phyloP scores from a whole-genome alignment of 2,329 filamentous ascomycete genomes.

The Sclerotinia spermophila region DNA sequence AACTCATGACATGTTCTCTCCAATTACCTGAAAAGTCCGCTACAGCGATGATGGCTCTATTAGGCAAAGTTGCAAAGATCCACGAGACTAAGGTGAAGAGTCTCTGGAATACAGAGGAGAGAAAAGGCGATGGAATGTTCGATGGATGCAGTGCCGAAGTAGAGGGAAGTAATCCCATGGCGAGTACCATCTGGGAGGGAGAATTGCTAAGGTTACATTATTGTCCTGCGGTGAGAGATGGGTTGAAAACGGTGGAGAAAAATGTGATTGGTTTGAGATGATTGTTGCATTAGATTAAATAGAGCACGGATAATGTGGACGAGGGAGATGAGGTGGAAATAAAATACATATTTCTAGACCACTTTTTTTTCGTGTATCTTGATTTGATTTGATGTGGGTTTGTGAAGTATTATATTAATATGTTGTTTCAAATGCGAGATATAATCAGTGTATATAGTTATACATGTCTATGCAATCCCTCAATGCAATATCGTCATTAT shows the following conservation, averaged over 20 bases:
- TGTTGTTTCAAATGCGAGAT: neutral
- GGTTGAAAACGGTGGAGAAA: conserved; percentile 66
- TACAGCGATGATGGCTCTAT: conserved; percentile 72
- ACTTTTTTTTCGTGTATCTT: neutral
- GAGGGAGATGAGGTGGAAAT: neutral
- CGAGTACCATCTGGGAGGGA: conserved; percentile 88
- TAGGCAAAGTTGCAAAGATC: conserved; percentile 74
- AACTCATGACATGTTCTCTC: conserved; percentile 75
- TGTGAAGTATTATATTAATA: neutral
- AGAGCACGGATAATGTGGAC: neutral
- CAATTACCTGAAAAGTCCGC: conserved; percentile 89
- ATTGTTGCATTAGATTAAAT: neutral
- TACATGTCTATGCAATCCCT: neutral
- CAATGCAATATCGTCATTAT: neutral
- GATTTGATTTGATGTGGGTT: neutral
- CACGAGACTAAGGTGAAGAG: conserved; percentile 78
- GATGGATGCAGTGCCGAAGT: conserved; percentile 69
- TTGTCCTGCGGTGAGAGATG: conserved; percentile 79
- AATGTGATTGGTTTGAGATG: conserved; percentile 37
- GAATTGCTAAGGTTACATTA: conserved; percentile 84
- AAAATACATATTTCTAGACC: conserved; percentile 7
- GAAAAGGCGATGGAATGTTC: conserved; percentile 84
- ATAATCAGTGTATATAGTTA: neutral
- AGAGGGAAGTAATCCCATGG: conserved; percentile 86
- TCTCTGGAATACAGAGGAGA: conserved; percentile 94